These are phyloP conservation scores for Stemphylium vesicarium DNA, from an alignment of 2,329 filamentous ascomycete genomes.

Conservation along the genomic window DNA sequence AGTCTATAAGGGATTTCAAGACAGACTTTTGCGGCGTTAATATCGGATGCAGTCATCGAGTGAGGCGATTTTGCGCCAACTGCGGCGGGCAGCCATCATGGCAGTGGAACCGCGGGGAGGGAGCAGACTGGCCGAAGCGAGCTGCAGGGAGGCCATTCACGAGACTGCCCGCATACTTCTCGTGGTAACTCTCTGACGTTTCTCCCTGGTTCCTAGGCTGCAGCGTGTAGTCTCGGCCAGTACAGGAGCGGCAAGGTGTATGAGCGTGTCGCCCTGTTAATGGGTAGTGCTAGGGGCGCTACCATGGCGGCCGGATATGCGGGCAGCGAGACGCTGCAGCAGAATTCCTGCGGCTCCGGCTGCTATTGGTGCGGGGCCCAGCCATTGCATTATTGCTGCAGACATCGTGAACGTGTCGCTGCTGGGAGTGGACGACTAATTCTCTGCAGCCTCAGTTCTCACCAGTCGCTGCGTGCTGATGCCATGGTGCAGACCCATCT, in stretches of 20 bases:
- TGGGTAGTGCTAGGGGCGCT: slow-evolving; percentile 26
- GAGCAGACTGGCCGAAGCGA: slow-evolving; percentile 21
- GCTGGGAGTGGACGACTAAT: slow-evolving; percentile 33
- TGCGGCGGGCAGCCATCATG: slow-evolving; percentile 25
- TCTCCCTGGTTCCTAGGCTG: slow-evolving; percentile 37
- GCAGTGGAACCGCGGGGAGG: slow-evolving; percentile 26
- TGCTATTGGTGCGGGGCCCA: slow-evolving; percentile 11
- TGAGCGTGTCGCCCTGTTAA: slow-evolving; percentile 43
- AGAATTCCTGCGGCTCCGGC: neutral
- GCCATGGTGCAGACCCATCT: slow-evolving; percentile 29
- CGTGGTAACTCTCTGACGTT: slow-evolving; percentile 39
- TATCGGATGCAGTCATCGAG: slow-evolving; percentile 22
- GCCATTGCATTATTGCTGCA: slow-evolving; percentile 25
- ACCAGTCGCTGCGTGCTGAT: slow-evolving; percentile 28
- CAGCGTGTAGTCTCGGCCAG: slow-evolving; percentile 23
- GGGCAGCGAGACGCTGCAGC: slow-evolving; percentile 43
- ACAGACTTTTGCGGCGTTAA: slow-evolving; percentile 1
- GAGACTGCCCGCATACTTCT: slow-evolving; percentile 28
- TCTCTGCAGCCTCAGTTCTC: slow-evolving; percentile 21
- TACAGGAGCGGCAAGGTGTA: slow-evolving; percentile 26
- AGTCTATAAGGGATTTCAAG: slow-evolving; percentile 14
- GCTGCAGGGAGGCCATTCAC: slow-evolving; percentile 31
- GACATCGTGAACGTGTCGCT: slow-evolving; percentile 39
- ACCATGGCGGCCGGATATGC: slow-evolving; percentile 37
- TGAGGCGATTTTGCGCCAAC: slow-evolving; percentile 33